phyloP scores from a whole-genome alignment of 345 rosid genomes.

The Physaria fendleri region DNA sequence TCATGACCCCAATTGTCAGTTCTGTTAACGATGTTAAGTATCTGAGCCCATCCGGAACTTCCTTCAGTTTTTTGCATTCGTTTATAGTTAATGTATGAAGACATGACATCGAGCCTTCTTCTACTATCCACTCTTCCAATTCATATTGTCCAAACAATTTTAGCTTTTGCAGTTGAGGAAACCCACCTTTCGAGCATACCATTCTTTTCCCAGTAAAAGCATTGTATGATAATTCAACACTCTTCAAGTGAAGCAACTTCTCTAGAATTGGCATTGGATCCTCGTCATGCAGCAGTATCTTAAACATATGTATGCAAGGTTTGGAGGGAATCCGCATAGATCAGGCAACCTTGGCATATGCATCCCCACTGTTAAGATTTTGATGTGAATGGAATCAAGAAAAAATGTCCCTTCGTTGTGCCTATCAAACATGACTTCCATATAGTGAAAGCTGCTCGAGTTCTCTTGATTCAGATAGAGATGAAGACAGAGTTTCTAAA shows the following conservation, averaged over 20 bases:
- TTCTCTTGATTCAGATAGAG: neutral
- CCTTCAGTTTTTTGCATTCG: neutral
- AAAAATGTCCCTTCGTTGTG: neutral
- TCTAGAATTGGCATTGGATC: conserved; percentile 1
- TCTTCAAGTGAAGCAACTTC: neutral
- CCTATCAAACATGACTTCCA: too few species aligned
- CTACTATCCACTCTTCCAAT: neutral
- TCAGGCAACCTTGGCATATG: neutral
- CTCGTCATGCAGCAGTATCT: accelerated
- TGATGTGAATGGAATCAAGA: neutral
- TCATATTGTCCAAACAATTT: accelerated
- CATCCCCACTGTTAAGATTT: accelerated
- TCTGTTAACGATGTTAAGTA: neutral
- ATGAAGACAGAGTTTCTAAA: neutral
- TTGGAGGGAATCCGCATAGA: neutral
- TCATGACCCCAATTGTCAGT: neutral
- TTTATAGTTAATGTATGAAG: neutral
- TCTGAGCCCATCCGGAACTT: neutral
- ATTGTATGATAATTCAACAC: accelerated
- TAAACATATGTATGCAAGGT: neutral
- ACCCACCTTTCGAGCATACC: neutral
- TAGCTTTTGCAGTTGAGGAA: neutral
- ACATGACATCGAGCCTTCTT: neutral
- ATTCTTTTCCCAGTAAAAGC: neutral
- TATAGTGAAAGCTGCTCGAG: neutral